phyloP scores from a whole-genome alignment of 2,329 filamentous ascomycete genomes.

The Colletotrichum scovillei region DNA sequence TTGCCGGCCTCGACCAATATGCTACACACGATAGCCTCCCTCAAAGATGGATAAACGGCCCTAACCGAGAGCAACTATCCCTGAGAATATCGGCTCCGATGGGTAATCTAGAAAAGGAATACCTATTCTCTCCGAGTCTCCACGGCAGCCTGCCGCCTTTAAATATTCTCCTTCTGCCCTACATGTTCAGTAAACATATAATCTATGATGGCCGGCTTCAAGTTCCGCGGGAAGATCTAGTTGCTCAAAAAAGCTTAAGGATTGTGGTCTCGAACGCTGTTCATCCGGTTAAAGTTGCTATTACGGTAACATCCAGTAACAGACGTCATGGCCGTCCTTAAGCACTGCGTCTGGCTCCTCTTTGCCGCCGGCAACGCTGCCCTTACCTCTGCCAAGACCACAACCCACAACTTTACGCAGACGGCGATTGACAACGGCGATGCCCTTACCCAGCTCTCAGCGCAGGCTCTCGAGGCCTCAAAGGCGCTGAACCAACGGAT shows the following conservation, averaged over 20 bases:
- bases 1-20: not conserved
- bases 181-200: slow-evolving; percentile 5
- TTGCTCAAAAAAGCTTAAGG: not conserved
- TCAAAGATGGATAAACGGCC: not conserved
- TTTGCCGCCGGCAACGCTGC: not conserved
- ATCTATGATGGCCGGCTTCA: not conserved
- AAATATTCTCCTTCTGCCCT: not conserved
- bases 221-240: not conserved
- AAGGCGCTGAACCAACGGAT: not conserved
- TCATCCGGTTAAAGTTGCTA: slow-evolving; percentile 5
- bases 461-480: slow-evolving; percentile 10
- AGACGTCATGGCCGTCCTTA: slow-evolving; percentile 18
- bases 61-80: not conserved
- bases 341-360: slow-evolving; percentile 18
- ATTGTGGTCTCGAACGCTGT: not conserved
- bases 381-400: not conserved
- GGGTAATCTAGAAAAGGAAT: not conserved
- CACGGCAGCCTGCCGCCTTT: not conserved
- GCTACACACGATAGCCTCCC: not conserved
- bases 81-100: not conserved
- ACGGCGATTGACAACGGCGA: slow-evolving; percentile 17
- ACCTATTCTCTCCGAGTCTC: not conserved
- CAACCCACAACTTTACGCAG: slow-evolving; percentile 6
- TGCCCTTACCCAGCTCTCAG: slow-evolving; percentile 2
- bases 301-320: not conserved